These are phyloP conservation scores for Yamadazyma siamensis DNA, from an alignment of 1,139 yeast species.

Conservation along the genomic window DNA sequence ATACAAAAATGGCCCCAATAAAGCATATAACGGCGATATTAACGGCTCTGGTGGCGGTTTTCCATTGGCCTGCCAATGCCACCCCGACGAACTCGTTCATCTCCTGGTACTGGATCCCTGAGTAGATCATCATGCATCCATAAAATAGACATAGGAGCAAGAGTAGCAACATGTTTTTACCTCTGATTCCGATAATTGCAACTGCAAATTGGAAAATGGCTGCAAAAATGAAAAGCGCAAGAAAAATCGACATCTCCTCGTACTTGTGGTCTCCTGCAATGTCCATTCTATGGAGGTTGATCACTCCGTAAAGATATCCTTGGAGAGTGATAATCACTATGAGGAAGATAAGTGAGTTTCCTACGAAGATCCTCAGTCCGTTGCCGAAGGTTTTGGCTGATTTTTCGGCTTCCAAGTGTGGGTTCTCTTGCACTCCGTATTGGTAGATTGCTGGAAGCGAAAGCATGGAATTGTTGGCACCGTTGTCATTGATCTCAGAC, in stretches of 20 bases:
- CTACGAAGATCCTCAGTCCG: too few species aligned
- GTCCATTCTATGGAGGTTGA: conserved; percentile 26
- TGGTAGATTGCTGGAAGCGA: too few species aligned
- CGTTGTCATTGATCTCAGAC: too few species aligned
- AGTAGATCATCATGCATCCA: conserved; percentile 47
- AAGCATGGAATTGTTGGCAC: too few species aligned
- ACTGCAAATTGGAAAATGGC: conserved; percentile 36
- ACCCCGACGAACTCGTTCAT: conserved; percentile 23
- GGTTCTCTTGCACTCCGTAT: too few species aligned
- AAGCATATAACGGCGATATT: conserved; percentile 47
- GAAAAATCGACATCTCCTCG: conserved; percentile 21
- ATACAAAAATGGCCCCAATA: conserved; percentile 35
- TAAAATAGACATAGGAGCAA: conserved; percentile 43
- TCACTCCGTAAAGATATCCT: conserved; percentile 32
- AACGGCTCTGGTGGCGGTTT: conserved; percentile 29
- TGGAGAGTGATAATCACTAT: conserved; percentile 27
- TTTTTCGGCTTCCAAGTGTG: too few species aligned
- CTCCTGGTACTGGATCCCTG: conserved; percentile 51
- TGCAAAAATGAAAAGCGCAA: conserved; percentile 47
- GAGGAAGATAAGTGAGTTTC: not conserved
- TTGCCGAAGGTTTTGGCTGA: too few species aligned
- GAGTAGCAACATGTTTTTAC: conserved; percentile 41
- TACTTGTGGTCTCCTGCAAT: conserved; percentile 18
- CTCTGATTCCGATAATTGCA: conserved; percentile 39
- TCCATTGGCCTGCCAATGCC: conserved; percentile 21